Evolutionary conservation across 2,329 filamentous ascomycete genomes (phyloP).

Genomic region (Sporothrix brunneoviolacea): DNA sequence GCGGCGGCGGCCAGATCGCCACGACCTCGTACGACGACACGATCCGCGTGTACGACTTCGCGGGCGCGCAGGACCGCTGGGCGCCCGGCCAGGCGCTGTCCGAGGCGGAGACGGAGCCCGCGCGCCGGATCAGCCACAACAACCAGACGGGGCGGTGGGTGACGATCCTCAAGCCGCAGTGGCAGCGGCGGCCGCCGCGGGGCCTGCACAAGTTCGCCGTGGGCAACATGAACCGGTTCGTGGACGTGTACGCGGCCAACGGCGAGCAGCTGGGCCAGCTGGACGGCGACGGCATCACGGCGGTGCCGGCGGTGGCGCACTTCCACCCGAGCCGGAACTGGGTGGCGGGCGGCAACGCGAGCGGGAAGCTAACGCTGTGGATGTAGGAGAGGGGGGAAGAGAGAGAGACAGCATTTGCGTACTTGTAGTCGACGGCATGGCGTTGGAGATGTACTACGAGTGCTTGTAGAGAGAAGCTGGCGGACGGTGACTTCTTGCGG

Average conservation of each 20-base stretch:
- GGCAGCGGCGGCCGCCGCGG: constrained; percentile 74
- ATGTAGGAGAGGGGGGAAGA: constrained; percentile 50
- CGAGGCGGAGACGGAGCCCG: constrained; percentile 59
- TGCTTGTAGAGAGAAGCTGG: too few relatives aligned
- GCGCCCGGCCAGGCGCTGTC: constrained; percentile 50
- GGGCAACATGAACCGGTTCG: constrained; percentile 96
- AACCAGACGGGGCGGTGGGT: constrained; percentile 96
- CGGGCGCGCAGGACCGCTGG: constrained; percentile 50
- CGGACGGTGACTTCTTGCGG: too few relatives aligned
- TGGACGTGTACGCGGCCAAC: constrained; percentile 77
- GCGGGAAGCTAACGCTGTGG: constrained; percentile 90
- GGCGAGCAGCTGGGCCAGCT: constrained; percentile 86
- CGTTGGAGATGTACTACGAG: too few relatives aligned
- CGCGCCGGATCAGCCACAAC: constrained; percentile 69
- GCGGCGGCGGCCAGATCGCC: constrained; percentile 73
- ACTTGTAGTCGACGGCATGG: too few relatives aligned
- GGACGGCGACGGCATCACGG: constrained; percentile 83
- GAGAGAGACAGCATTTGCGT: too few relatives aligned
- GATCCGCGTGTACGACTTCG: constrained; percentile 83
- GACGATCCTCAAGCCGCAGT: constrained; percentile 74
- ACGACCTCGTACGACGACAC: constrained; percentile 95
- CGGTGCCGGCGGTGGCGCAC: constrained; percentile 85
- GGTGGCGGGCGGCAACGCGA: constrained; percentile 87
- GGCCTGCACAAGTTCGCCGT: constrained; percentile 83
- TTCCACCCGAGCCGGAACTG: constrained; percentile 85